Conservation (phyloP, 2,329 filamentous ascomycete species). For the Zasmidium cellare region DNA sequence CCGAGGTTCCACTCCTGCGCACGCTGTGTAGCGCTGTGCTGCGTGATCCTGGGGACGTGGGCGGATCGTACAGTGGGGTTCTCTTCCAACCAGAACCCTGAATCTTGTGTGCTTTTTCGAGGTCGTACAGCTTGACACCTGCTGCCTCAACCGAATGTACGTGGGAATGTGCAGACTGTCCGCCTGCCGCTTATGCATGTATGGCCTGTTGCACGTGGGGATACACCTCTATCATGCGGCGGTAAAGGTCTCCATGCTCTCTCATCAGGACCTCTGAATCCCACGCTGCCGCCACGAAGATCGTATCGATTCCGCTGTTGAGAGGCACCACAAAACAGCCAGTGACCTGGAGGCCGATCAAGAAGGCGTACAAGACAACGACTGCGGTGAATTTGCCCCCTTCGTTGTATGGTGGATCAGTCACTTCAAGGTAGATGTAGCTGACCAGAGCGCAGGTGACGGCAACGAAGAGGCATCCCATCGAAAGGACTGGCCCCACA, state of each 20-base stretch:
- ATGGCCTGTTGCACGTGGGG: constrained; percentile 74
- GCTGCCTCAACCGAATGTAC: background rate
- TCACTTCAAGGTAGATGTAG: constrained; percentile 85
- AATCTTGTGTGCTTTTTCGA: background rate
- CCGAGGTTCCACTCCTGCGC: too few species aligned
- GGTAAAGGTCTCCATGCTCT: constrained; percentile 80
- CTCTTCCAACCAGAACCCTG: background rate
- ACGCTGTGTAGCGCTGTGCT: background rate
- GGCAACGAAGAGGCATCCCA: constrained; percentile 76
- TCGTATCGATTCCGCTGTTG: constrained; percentile 83
- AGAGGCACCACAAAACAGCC: constrained; percentile 88
- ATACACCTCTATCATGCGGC: constrained; percentile 76
- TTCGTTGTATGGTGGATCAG: constrained; percentile 74
- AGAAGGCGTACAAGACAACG: constrained; percentile 79
- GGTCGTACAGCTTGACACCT: background rate
- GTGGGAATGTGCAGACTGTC: background rate
- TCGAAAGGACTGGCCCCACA: constrained; percentile 52
- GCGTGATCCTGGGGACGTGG: background rate
- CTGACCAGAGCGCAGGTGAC: constrained; percentile 79
- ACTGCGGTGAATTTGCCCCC: constrained; percentile 70
- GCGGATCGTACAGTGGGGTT: background rate
- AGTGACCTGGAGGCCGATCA: constrained; percentile 87
- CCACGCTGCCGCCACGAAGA: constrained; percentile 78
- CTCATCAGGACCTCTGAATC: constrained; percentile 71
- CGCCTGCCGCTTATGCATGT: constrained; percentile 22